Conservation (phyloP, 768 basidiomycete genomes). For the Boletus sp. region DNA sequence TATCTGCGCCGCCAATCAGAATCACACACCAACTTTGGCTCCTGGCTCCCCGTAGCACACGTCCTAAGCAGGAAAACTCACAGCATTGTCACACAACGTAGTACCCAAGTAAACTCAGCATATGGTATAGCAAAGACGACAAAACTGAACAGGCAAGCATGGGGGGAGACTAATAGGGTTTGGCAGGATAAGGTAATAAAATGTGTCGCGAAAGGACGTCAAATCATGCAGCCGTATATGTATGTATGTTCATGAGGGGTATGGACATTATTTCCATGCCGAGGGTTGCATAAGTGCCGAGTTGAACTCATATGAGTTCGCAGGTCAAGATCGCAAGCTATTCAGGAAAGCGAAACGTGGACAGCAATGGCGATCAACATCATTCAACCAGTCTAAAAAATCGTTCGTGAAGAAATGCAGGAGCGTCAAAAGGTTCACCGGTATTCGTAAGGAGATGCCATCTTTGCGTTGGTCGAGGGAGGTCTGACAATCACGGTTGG, state of each 20-base stretch:
- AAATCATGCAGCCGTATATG: not conserved
- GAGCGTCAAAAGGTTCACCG: conserved; percentile 19
- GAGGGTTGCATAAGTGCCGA: not conserved
- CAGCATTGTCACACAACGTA: not conserved
- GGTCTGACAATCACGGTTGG: conserved; percentile 62
- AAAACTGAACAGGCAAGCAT: conserved; percentile 1
- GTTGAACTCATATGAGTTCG: not conserved
- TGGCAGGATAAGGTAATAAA: conserved; percentile 6
- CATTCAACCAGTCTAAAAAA: conserved; percentile 1
- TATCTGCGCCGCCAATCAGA: not conserved
- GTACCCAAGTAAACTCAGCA: not conserved
- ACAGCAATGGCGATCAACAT: not conserved
- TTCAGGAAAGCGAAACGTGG: not conserved
- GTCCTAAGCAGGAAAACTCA: not conserved
- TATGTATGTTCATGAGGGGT: not conserved
- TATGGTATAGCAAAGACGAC: not conserved
- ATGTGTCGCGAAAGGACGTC: conserved; percentile 3
- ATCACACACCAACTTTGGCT: not conserved
- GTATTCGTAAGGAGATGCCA: conserved; percentile 44
- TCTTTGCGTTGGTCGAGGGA: conserved; percentile 49
- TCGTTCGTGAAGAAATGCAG: not conserved
- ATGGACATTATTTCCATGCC: conserved; percentile 12
- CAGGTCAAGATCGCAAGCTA: not conserved
- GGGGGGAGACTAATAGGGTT: not conserved
- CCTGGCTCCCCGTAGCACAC: not conserved